Base-by-base conservation (phyloP, 768 basidiomycete species). In the Mycena kentingensis region DNA sequence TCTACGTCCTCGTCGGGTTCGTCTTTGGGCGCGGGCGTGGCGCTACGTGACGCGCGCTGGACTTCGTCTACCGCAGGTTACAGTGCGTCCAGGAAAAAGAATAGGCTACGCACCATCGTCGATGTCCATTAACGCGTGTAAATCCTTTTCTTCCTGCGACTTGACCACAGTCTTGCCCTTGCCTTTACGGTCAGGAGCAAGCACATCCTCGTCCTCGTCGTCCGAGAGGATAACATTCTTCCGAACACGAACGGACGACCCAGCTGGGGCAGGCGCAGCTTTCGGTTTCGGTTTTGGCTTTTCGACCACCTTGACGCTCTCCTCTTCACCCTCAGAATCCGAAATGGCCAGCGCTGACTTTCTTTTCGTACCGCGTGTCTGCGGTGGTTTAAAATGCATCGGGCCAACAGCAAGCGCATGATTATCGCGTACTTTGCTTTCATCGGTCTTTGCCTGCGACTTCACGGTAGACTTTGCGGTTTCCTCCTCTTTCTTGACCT, bases 91-190 rank as follows among this genome's bases (percentile, higher is more conserved):
- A 43, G 38, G 11, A 29, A 16, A 35, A 4, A 25, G 1, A 5
- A 54, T 19, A 8, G 15, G 8, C 8, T 3, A 19, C 72, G 15
- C 55, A 86, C 88, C 82, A 60, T 90, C 88, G 50, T 88, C 87
- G 48, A 89, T 77, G 45, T 90, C 88, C 87, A 89, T 88, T 74
- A 89, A 78, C 10, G 80, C 85, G 36, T 72, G 73, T 11, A 73
- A 70, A 10, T 79, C 80, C 15, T 74, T 71, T 51, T 83, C 79
- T 8, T 73, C 73, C 24, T 74, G 72, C 2, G 67, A 65, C 58
- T 74, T 75, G 27, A 65, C 60, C n/a, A 47, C 60, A 68, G 50
- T 49, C 52, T 67, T 66, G 46, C 55, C 52, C 63, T 67, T 71
- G 38, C 70, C 60, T 62, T 74, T 76, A 45, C 72, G 64, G 22